Conservation (phyloP, 2,329 filamentous ascomycete genomes). For the Xylariaceae sp. region DNA sequence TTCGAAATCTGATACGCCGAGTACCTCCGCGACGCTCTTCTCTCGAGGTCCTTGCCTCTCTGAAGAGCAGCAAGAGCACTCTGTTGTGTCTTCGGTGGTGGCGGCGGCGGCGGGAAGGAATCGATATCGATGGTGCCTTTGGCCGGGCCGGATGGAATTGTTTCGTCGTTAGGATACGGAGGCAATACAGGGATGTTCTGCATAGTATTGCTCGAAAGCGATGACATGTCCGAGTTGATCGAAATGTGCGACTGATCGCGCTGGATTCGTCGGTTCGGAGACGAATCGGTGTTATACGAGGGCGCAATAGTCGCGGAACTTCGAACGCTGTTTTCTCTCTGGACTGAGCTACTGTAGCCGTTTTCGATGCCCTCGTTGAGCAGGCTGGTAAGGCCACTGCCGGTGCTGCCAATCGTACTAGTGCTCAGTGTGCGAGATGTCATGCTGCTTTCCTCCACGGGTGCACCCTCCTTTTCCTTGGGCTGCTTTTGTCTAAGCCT, state of each 20-base stretch:
- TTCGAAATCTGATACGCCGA: slow-evolving; percentile 97
- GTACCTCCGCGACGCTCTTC: slow-evolving; percentile 86
- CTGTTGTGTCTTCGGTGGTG: slow-evolving; percentile 76
- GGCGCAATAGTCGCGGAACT: slow-evolving; percentile 20
- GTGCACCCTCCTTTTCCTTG: slow-evolving; percentile 48
- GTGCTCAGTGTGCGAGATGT: slow-evolving; percentile 53
- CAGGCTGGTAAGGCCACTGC: slow-evolving; percentile 52
- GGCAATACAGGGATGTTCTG: slow-evolving; percentile 71
- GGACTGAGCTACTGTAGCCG: slow-evolving; percentile 42
- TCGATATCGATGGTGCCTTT: slow-evolving; percentile 52
- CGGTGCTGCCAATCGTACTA: slow-evolving; percentile 53
- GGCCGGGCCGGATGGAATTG: slow-evolving; percentile 41
- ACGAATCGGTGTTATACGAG: slow-evolving; percentile 33
- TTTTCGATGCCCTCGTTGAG: slow-evolving; percentile 56
- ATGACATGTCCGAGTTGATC: slow-evolving; percentile 55
- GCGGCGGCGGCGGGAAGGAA: slow-evolving; percentile 67
- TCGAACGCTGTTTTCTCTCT: slow-evolving; percentile 31
- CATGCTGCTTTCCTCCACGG: slow-evolving; percentile 33
- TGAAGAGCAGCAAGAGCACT: slow-evolving; percentile 89
- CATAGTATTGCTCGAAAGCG: slow-evolving; percentile 67
- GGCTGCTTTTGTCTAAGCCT: slow-evolving; percentile 64
- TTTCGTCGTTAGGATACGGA: slow-evolving; percentile 61
- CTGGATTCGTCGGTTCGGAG: slow-evolving; percentile 45
- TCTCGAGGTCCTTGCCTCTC: slow-evolving; percentile 84
- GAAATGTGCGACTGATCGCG: slow-evolving; percentile 51